Base-by-base conservation (phyloP, 768 basidiomycete genomes). In the Serendipita sp. region DNA sequence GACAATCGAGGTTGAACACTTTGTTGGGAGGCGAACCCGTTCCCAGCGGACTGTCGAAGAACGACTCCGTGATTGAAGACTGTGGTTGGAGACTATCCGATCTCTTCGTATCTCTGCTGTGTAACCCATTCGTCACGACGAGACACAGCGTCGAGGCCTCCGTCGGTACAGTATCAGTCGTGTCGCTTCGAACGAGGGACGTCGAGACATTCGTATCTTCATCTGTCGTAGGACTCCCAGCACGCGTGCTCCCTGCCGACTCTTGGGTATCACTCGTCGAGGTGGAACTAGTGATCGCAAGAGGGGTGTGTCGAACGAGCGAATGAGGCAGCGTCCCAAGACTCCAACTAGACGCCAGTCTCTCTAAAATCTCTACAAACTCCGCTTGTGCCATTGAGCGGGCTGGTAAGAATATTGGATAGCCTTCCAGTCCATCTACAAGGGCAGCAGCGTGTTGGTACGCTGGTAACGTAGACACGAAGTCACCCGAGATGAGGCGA, bases 371-470 rank as follows among this genome's bases (percentile, higher is more conserved):
- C 73, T 94, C 92, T 65, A 90, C 76, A 68, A 92, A 92, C 74
- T 93, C 90, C 8, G 89, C 89, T 70, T 94, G 92, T 0, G 86
- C 84, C 86, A 92, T 89, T 11, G 89, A 90, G 37, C 92, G 78
- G 13, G 92, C 88, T 7, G 89, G 88, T 0, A 90, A 76, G 73
- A 94, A 94, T 54, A 94, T 79, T 5, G 92, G 92, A 73, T 89
- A 92, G 0, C 91, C 90, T 71, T 92, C 92, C 45, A 92, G 78
- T 1, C 86, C 86, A 66, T 92, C 88, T 5, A 92, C 83, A 30
- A 90, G 75, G 11, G 79, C 74, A 0, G 88, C 85, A 1, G 86
- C 79, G 64, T 80, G 83, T 35, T 81, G 75, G 69, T 92, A 92
- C 0, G 82, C 79, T 5, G 81, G 78, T 10, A 90, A 74, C 35